Conservation (phyloP, 345 rosid genomes). For the Reutealis trisperma region DNA sequence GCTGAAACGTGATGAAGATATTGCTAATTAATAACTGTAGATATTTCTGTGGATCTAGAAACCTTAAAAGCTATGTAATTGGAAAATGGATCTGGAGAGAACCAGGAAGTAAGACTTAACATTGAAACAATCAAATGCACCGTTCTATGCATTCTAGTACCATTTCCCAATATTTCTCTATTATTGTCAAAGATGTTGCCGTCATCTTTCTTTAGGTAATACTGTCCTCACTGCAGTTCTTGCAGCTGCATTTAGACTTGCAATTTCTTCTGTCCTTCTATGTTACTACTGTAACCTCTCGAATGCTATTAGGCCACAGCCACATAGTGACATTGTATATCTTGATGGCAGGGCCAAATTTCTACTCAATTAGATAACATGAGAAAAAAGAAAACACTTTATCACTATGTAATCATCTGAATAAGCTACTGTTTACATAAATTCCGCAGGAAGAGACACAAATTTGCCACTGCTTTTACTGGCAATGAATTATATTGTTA, state of each 20-base stretch:
- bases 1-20: background rate
- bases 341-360: background rate
- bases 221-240: background rate
- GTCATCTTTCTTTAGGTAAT: background rate
- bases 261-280: background rate
- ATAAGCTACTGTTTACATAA: background rate
- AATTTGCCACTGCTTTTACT: background rate
- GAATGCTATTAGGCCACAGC: background rate
- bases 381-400: background rate
- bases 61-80: conserved; percentile 1
- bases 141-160: background rate
- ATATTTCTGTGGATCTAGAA: background rate
- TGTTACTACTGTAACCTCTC: background rate
- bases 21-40: background rate
- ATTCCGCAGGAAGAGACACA: background rate
- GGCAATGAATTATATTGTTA: background rate
- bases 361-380: background rate
- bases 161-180: background rate
- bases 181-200: background rate
- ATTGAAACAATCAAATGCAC: background rate
- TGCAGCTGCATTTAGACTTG: background rate
- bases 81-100: background rate
- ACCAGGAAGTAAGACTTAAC: too few relatives aligned
- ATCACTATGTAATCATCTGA: background rate
- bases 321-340: background rate